Conservation (phyloP, 2,329 filamentous ascomycete species). For the Atkinsonella hypoxylon region DNA sequence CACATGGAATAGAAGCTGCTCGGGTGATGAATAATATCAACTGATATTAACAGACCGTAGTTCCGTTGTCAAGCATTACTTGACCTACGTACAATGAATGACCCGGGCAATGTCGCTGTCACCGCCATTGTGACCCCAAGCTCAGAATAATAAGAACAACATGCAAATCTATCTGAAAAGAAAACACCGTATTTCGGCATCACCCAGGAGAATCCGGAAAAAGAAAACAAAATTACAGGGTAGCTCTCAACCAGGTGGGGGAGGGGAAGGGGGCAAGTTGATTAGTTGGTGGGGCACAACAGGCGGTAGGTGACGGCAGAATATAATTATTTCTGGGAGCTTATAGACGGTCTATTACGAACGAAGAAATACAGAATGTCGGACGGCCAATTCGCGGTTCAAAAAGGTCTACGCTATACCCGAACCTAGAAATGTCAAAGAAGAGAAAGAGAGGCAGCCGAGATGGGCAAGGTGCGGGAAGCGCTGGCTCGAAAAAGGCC, state of each 20-base stretch:
- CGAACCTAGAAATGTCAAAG: slow-evolving; percentile 15
- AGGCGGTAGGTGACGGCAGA: slow-evolving; percentile 4
- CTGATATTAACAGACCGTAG: too few species aligned
- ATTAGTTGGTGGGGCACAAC: neutral
- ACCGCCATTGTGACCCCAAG: neutral
- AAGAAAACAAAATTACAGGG: neutral
- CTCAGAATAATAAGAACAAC: neutral
- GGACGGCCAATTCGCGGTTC: too few species aligned
- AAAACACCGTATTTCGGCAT: neutral
- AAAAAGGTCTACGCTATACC: too few species aligned
- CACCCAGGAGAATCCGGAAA: neutral
- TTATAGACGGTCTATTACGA: neutral
- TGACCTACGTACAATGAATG: neutral
- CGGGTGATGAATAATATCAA: too few species aligned
- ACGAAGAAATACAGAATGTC: too few species aligned
- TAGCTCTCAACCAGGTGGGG: neutral
- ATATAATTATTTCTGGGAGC: slow-evolving; percentile 3
- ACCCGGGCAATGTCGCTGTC: neutral
- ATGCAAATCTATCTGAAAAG: neutral
- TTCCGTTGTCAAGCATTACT: neutral
- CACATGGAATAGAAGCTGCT: too few species aligned
- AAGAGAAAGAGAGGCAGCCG: slow-evolving; percentile 25
- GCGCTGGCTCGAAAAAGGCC: slow-evolving; percentile 16
- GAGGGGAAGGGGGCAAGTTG: neutral
- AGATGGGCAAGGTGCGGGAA: slow-evolving; percentile 15